Evolutionary conservation across 1,284 basidiomycete genomes (phyloP).

Genomic region (Xerocomus amazonicus): DNA sequence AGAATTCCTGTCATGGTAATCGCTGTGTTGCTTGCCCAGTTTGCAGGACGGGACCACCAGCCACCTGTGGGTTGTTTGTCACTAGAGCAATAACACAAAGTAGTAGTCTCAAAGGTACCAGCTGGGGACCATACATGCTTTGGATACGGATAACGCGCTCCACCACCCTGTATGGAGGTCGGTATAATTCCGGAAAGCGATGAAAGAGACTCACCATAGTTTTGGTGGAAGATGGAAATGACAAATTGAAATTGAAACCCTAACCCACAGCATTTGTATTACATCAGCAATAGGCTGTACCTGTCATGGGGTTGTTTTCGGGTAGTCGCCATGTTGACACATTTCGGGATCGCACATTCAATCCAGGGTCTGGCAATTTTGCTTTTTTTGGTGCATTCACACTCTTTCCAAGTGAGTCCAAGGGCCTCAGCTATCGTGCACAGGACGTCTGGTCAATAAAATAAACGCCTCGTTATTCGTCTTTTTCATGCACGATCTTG

Average conservation of each 20-base stretch:
- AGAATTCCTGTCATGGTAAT: slow-evolving; percentile 58
- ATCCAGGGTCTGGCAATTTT: too few relatives aligned
- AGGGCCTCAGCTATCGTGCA: too few relatives aligned
- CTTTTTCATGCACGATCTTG: too few relatives aligned
- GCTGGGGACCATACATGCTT: slow-evolving; percentile 71
- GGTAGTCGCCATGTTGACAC: too few relatives aligned
- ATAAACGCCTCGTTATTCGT: too few relatives aligned
- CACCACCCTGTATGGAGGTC: slow-evolving; percentile 49
- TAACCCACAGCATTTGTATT: not conserved
- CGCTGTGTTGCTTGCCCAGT: slow-evolving; percentile 67
- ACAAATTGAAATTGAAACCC: not conserved
- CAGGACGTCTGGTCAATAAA: too few relatives aligned
- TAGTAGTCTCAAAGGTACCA: slow-evolving; percentile 36
- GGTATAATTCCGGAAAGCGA: not conserved
- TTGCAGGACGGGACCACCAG: slow-evolving; percentile 70
- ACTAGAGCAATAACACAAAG: not conserved
- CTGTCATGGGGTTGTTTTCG: too few relatives aligned
- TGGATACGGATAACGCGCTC: slow-evolving; percentile 64
- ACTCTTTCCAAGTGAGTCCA: too few relatives aligned
- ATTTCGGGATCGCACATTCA: too few relatives aligned
- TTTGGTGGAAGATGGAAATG: not conserved
- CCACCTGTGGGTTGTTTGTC: slow-evolving; percentile 45
- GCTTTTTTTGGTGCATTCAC: too few relatives aligned
- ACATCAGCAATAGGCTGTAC: too few relatives aligned
- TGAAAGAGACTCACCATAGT: slow-evolving; percentile 15